Evolutionary conservation across 805 yeast genomes (phyloP), one percentile per base, ranked within the genome.

Genomic region (Martiniozyma abietophila): DNA sequence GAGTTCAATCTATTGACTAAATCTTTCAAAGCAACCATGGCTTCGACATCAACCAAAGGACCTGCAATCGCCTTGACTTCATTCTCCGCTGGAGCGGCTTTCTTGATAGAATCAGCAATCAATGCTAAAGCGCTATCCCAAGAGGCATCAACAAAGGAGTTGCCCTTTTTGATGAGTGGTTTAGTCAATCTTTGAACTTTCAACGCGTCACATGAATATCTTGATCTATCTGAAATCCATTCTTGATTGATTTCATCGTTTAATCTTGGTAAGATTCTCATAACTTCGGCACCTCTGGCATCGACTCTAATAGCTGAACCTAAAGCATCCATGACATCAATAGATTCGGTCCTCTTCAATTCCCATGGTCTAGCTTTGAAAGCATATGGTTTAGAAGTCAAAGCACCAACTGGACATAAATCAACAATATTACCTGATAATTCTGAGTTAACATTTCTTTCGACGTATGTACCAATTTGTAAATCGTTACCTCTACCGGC

Each of bases 281-380:
- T 76, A 30, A 83, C 92, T 58, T 81, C 88, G 50, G 77, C 71
- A 48, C 94, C 95, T 59, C 92, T 72, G 34, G 89, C 74, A 58
- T 83, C 95, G 35, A 83, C 85, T 55, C 95, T 71, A 45, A 83
- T 72, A 51, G 76, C 80, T 27, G 89, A 78, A 18, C 95, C 95
- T 24, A 83, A 55, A 16, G 76, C 95, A 58, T 83, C 95, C 63
- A 76, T 59, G 10, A 83, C 92, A 57, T 83, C 95, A 48, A 83
- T 71, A 34, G 89, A 69, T 59, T 83, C 95, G 31, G 94, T 82
- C 66, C 82, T 76, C 65, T 82, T 83, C 56, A 84, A 71, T 61
- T 83, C 95, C 95, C 95, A 83, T 20, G 95, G 94, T 55, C 95
- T 73, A 11, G 94, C 94, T 54, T 74, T 76, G 69, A 83, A 83